Conservation (phyloP, 805 yeast species). For the Yamadazyma phyllophila region DNA sequence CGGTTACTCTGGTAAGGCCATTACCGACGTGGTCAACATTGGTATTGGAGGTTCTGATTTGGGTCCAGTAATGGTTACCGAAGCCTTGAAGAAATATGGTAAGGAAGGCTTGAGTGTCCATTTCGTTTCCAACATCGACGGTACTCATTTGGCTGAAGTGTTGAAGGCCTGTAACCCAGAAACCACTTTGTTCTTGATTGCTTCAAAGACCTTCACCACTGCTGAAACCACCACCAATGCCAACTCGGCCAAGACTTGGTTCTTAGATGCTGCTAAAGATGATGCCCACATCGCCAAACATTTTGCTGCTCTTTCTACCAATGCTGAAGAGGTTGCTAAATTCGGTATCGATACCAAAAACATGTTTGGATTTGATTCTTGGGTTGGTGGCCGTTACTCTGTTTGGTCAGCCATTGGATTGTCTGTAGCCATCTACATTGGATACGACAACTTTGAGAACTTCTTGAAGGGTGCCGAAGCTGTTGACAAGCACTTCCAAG, state of each 20-base stretch:
- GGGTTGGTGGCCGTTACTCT: constrained; percentile 99
- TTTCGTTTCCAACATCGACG: constrained; percentile 98
- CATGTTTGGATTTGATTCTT: constrained; percentile 97
- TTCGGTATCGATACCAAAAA: constrained; percentile 97
- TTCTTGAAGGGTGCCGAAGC: constrained; percentile 98
- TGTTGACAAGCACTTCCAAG: constrained; percentile 84
- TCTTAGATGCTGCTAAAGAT: constrained; percentile 69
- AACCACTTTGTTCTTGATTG: constrained; percentile 87
- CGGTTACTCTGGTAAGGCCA: constrained; percentile 93
- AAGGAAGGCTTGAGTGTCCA: constrained; percentile 74
- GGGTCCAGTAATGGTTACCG: constrained; percentile 99
- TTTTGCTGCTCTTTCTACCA: constrained; percentile 95
- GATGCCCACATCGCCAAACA: constrained; percentile 84
- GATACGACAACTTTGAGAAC: constrained; percentile 87
- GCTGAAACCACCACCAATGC: constrained; percentile 98
- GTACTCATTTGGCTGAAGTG: constrained; percentile 94
- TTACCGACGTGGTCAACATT: constrained; percentile 92
- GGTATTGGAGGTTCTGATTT: constrained; percentile 99
- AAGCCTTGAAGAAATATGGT: constrained; percentile 89
- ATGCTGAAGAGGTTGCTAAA: constrained; percentile 84
- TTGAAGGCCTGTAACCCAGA: constrained; percentile 78
- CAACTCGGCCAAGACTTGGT: constrained; percentile 92
- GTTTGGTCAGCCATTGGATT: constrained; percentile 99
- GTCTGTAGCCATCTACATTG: constrained; percentile 91
- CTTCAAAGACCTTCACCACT: constrained; percentile 98